Evolutionary conservation across 352 stramenopile genomes (phyloP).

Genomic region (Globisporangium nagaii): DNA sequence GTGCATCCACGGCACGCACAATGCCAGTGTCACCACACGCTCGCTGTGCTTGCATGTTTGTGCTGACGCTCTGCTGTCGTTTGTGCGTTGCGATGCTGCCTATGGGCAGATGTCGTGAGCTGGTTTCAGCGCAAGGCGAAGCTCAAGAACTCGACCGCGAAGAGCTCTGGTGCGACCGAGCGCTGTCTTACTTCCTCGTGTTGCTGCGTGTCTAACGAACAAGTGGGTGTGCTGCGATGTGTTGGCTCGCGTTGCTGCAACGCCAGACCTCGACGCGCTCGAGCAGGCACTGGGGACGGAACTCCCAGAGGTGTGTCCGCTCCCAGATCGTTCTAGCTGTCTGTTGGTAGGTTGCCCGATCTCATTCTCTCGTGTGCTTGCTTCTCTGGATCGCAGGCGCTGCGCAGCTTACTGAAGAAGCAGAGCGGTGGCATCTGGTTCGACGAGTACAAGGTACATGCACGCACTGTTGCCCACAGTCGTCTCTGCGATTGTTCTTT

Average conservation of each 20-base stretch:
- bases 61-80: no score
- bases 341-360: no score
- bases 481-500: no score
- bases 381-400: conserved; percentile 20
- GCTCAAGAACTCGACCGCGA: conserved; percentile 39
- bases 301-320: conserved; percentile 39
- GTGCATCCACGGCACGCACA: conserved; percentile 59
- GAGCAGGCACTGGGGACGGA: conserved; percentile 60
- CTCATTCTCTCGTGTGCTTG: not conserved
- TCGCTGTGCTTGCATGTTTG: not conserved
- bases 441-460: conserved; percentile 70
- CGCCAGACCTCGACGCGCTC: conserved; percentile 60
- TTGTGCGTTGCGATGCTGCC: not conserved
- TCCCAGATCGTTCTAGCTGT: not conserved
- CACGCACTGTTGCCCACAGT: no score
- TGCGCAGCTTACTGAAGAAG: conserved; percentile 62
- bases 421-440: conserved; percentile 83
- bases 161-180: conserved; percentile 26
- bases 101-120: conserved; percentile 60
- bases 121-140: conserved; percentile 81
- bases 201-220: no score
- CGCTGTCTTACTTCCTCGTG: not conserved
- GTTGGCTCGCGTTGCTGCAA: not conserved
- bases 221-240: not conserved
- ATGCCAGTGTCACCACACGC: not conserved